Percentiles rank a stretch among this genome's conserved stretches.
phyloP scores from a whole-genome alignment of 345 rosid genomes.

The Acer saccharum region DNA sequence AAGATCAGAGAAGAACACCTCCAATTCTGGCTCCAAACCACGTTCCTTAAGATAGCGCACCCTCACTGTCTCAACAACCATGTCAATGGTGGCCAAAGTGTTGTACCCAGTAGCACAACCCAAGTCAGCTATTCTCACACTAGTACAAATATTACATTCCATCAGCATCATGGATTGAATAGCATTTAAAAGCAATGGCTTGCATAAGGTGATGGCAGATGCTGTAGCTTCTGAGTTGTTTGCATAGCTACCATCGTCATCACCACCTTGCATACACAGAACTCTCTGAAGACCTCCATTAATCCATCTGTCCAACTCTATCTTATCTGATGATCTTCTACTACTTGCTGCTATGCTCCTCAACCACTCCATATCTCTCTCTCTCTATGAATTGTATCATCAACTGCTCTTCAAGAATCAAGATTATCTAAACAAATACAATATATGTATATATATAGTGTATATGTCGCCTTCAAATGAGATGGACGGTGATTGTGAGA shows the following conservation, averaged over 20 bases:
- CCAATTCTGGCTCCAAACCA: conserved; percentile 55
- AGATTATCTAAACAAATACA: too few species aligned
- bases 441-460: too few species aligned
- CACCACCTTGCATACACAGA: conserved; percentile 63
- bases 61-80: conserved; percentile 45
- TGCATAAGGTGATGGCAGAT: conserved; percentile 48
- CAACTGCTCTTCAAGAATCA: too few species aligned
- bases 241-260: conserved; percentile 54
- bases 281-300: conserved; percentile 46
- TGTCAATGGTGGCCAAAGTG: conserved; percentile 44
- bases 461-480: too few species aligned
- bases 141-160: too few species aligned
- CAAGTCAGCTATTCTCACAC: conserved; percentile 44
- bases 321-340: not conserved
- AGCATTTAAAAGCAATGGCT: conserved; percentile 52
- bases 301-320: conserved; percentile 23
- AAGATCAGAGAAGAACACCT: conserved; percentile 58
- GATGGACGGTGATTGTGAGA: too few species aligned
- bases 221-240: conserved; percentile 60
- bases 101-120: conserved; percentile 68
- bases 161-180: conserved; percentile 40
- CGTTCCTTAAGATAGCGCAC: conserved; percentile 28
- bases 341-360: not conserved
- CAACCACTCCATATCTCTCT: not conserved
- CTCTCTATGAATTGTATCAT: too few species aligned